phyloP scores from a whole-genome alignment of 257 asterid genomes.

The Jasminum sambac region DNA sequence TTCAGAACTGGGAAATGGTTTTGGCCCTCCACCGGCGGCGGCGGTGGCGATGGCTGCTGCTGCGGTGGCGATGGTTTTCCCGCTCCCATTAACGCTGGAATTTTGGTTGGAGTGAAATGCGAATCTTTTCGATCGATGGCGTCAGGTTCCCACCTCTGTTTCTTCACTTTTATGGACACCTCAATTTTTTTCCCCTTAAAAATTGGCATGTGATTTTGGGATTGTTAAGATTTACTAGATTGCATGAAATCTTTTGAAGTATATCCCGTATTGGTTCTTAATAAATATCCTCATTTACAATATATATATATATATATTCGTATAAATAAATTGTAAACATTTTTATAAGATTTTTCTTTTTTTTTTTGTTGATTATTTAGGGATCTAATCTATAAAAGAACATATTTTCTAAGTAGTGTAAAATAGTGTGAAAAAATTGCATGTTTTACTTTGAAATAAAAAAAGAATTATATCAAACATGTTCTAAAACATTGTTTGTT shows the following conservation, averaged over 20 bases:
- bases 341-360: no score
- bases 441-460: no score
- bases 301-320: no score
- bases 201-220: not conserved
- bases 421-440: no score
- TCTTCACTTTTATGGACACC: not conserved
- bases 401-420: no score
- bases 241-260: not conserved
- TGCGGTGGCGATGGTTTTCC: conserved; percentile 19
- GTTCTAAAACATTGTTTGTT: no score
- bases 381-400: no score
- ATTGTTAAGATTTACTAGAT: not conserved
- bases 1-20: not conserved
- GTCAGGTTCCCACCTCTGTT: not conserved
- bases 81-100: conserved; percentile 36
- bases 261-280: not conserved
- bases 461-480: no score
- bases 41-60: not conserved
- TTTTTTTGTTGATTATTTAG: no score
- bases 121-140: not conserved
- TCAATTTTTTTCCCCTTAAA: not conserved
- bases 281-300: not conserved
- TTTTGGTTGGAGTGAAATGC: not conserved
- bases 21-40: conserved; percentile 6
- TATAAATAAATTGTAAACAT: no score